Conservation (phyloP, 228 moss, liverwort and hornwort species). For the Sphagnum magellanicum region DNA sequence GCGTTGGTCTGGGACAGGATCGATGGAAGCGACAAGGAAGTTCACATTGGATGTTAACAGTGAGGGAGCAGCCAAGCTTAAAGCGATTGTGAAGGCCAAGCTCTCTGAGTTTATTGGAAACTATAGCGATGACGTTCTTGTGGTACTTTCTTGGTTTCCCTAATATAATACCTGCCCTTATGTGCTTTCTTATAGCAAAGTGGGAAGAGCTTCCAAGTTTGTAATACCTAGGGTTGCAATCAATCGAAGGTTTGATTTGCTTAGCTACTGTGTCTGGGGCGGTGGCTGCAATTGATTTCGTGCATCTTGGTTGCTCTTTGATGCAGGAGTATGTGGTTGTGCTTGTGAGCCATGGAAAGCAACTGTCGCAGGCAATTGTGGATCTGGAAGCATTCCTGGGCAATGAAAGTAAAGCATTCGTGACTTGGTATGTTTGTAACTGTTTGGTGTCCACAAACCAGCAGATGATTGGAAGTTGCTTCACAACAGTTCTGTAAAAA, state of each 20-base stretch:
- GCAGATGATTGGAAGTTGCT: neutral
- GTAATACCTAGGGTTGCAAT: neutral
- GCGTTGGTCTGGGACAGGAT: no score
- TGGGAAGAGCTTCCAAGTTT: neutral
- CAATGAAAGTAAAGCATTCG: constrained; percentile 67
- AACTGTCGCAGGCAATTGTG: constrained; percentile 55
- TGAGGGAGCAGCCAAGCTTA: constrained; percentile 58
- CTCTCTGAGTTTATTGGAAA: constrained; percentile 72
- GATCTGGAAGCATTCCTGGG: constrained; percentile 88
- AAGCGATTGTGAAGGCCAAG: constrained; percentile 71
- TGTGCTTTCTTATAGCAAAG: no score
- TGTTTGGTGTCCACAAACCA: neutral
- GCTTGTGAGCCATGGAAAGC: constrained; percentile 76
- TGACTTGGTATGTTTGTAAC: constrained; percentile 47
- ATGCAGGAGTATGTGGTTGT: constrained; percentile 81
- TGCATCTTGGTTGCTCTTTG: neutral
- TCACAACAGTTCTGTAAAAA: neutral
- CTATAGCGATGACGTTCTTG: constrained; percentile 81
- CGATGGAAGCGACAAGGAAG: constrained; percentile 9
- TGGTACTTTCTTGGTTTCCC: constrained; percentile 30
- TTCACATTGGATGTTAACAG: constrained; percentile 59
- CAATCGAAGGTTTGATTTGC: no score
- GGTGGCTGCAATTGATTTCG: no score
- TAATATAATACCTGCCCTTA: neutral
- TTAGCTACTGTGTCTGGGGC: no score